Percentiles rank a stretch among this genome's conserved stretches.
phyloP scores from a whole-genome alignment of 495 filamentous ascomycete genomes.

The Bacidia rubella region DNA sequence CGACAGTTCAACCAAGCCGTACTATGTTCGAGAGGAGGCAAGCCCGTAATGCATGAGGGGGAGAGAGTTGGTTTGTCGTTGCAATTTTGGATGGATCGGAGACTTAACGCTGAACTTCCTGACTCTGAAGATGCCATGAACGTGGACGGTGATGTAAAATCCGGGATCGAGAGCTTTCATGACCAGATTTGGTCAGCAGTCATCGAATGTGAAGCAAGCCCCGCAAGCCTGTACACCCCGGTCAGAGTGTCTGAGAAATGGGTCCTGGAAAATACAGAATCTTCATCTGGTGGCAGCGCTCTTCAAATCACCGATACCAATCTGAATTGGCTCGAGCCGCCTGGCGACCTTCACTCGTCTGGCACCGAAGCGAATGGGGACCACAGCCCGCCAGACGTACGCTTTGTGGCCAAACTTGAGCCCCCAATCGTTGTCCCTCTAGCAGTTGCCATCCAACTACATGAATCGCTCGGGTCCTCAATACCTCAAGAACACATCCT shows the following conservation, averaged over 20 bases:
- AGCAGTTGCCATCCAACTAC: slow-evolving; percentile 51
- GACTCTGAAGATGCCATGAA: slow-evolving; percentile 18
- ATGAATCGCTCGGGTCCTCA: slow-evolving; percentile 44
- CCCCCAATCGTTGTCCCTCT: slow-evolving; percentile 69
- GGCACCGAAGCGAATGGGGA: background rate
- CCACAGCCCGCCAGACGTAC: slow-evolving; percentile 52
- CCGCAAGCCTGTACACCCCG: slow-evolving; percentile 37
- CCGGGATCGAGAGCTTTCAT: slow-evolving; percentile 4
- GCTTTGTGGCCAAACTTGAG: slow-evolving; percentile 72
- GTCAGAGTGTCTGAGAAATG: slow-evolving; percentile 54
- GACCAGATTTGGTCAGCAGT: slow-evolving; percentile 42
- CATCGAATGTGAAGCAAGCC: slow-evolving; percentile 48
- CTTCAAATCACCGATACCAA: slow-evolving; percentile 27
- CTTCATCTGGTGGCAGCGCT: slow-evolving; percentile 26
- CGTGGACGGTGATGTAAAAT: slow-evolving; percentile 3
- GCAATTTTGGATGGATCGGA: slow-evolving; percentile 72
- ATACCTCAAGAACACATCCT: slow-evolving; percentile 39
- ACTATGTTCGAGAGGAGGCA: slow-evolving; percentile 56
- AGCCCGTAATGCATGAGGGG: slow-evolving; percentile 63
- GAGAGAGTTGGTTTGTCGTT: slow-evolving; percentile 60
- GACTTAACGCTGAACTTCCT: slow-evolving; percentile 32
- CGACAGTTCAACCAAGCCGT: slow-evolving; percentile 34
- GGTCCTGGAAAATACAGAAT: slow-evolving; percentile 46
- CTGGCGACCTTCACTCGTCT: slow-evolving; percentile 5
- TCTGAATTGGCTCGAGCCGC: slow-evolving; percentile 57